Evolutionary conservation across 768 basidiomycete genomes (phyloP), one percentile per base, ranked within the genome.

Genomic region (Dentipellis fragilis): DNA sequence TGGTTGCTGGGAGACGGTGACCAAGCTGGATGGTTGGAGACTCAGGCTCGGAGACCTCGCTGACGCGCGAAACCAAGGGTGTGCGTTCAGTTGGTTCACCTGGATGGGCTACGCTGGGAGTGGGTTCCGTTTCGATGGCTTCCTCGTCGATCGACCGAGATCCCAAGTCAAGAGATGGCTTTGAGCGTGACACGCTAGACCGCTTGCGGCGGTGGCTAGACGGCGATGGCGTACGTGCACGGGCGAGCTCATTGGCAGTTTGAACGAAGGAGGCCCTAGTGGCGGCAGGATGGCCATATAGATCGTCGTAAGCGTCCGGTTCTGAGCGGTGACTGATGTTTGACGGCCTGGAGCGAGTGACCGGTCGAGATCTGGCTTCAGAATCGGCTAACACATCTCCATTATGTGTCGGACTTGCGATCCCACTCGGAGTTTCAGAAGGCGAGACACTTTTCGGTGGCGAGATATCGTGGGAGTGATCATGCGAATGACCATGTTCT

Each of bases 231-330:
- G 81, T 79, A 37, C 75, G 74, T 22, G 78, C 79, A 38, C 67
- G 75, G 1, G 83, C 84, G 9, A 93, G 83, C 49, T 93, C 86
- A 59, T 92, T 80, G 9, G 94, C 95, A 16, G 88, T 84, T 69
- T 91, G 88, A 40, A 87, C 84, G 50, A 88, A 75, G 45, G 81
- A 81, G 5, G 84, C 83, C 45, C 85, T 81, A 3, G 85, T 88
- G 16, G 82, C 84, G 17, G 76, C 82, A 6, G 84, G 85, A 61
- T 87, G 79, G 61, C 87, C 87, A 67, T 85, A 90, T 6, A 92
- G 67, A 1, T 86, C 84, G 0, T 80, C 77, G 61, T 74, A 80
- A 6, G 78, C 79, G 22, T 70, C 69, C 19, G 73, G 69, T 34
- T 73, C 73, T 34, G 63, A 57, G 52, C 57, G 58, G 7, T 34